Evolutionary conservation across 306 rosid genomes (phyloP).

Genomic region (Quercus robur): DNA sequence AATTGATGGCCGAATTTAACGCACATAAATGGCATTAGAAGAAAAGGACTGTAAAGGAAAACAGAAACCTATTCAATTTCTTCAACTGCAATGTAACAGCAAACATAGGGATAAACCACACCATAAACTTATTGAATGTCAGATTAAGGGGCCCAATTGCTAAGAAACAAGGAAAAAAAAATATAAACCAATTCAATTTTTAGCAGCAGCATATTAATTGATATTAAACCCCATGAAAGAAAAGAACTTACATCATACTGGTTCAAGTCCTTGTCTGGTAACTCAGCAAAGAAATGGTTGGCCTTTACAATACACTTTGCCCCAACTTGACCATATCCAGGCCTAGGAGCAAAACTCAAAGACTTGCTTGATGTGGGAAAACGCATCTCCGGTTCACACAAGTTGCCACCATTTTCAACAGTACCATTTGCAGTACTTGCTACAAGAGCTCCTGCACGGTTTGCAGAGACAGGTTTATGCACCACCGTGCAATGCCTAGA

Average conservation of each 20-base stretch:
- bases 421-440: constrained; percentile 28
- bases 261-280: constrained; percentile 95
- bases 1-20: constrained; percentile 27
- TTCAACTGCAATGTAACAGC: constrained; percentile 27
- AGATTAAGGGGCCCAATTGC: constrained; percentile 40
- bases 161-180: constrained; percentile 9
- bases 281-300: constrained; percentile 95
- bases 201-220: constrained; percentile 8
- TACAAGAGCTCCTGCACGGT: constrained; percentile 20
- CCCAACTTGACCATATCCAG: constrained; percentile 93
- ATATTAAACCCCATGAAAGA: constrained; percentile 17
- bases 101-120: constrained; percentile 37
- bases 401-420: constrained; percentile 43
- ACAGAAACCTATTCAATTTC: constrained; percentile 38
- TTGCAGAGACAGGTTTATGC: constrained; percentile 28
- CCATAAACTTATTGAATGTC: constrained; percentile 37
- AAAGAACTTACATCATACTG: constrained; percentile 87
- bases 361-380: constrained; percentile 85
- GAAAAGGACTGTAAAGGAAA: constrained; percentile 41
- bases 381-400: constrained; percentile 54
- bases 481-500: constrained; percentile 66
- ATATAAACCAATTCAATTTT: constrained; percentile 9
- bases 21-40: constrained; percentile 49
- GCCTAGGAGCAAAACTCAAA: constrained; percentile 74
- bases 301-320: constrained; percentile 92